These are phyloP conservation scores for Penicillium sp. DNA, from an alignment of 2,329 filamentous ascomycete genomes.

Conservation along the genomic window DNA sequence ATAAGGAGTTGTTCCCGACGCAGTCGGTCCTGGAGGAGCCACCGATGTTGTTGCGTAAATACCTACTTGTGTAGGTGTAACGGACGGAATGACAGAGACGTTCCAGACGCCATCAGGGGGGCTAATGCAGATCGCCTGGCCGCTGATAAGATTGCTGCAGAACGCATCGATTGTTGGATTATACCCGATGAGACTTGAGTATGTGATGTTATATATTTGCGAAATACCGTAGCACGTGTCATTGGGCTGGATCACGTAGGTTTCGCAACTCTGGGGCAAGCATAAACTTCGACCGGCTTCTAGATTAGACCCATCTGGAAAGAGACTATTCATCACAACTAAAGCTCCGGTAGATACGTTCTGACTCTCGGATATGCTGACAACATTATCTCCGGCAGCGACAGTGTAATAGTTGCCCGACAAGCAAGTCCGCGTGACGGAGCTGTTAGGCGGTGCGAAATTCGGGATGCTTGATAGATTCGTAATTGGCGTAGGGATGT, in stretches of 20 bases:
- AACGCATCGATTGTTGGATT: constrained; percentile 13
- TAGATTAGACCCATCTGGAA: too few relatives aligned
- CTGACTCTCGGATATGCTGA: too few relatives aligned
- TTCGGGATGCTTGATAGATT: too few relatives aligned
- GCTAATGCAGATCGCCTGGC: constrained; percentile 15
- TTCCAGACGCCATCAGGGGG: constrained; percentile 10
- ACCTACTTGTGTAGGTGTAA: constrained; percentile 15
- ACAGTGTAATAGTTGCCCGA: too few relatives aligned
- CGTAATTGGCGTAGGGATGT: too few relatives aligned
- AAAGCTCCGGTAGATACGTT: too few relatives aligned
- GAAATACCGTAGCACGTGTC: background rate
- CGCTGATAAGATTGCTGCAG: constrained; percentile 15
- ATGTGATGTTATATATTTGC: background rate
- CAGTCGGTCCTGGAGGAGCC: constrained; percentile 9
- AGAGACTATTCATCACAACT: too few relatives aligned
- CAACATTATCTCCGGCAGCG: too few relatives aligned
- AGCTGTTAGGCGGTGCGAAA: too few relatives aligned
- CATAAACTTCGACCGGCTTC: background rate
- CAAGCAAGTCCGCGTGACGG: too few relatives aligned
- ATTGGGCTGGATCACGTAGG: background rate
- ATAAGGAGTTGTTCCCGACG: constrained; percentile 11
- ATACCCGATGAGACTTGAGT: background rate
- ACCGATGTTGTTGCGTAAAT: constrained; percentile 18
- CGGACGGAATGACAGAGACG: constrained; percentile 15
- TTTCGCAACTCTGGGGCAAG: background rate